A percentile compares a stretch with the other conserved stretches of the same genome.
These are phyloP conservation scores for Gilbertella persicaria DNA, from an alignment of 371 early-diverging fungal genomes.

Conservation along the genomic window DNA sequence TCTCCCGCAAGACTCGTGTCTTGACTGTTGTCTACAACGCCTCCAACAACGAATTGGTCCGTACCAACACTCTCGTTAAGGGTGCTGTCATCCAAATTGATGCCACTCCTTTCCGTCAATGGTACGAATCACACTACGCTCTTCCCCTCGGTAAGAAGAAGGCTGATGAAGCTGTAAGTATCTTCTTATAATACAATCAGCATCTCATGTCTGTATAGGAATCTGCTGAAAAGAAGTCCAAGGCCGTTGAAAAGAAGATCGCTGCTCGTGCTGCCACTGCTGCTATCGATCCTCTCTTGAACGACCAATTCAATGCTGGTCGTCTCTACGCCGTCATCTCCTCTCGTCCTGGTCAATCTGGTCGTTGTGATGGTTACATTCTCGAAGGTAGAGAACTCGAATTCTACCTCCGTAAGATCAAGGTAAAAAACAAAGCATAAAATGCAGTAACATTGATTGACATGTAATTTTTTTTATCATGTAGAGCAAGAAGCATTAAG, in stretches of 20 bases:
- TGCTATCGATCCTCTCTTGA: conserved; percentile 85
- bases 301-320: conserved; percentile 95
- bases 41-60: conserved; percentile 99
- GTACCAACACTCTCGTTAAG: conserved; percentile 99
- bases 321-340: conserved; percentile 93
- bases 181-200: background rate
- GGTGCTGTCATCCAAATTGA: conserved; percentile 97
- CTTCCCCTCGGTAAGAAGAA: conserved; percentile 86
- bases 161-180: conserved; percentile 58
- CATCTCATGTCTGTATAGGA: conserved; percentile 55
- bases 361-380: conserved; percentile 98
- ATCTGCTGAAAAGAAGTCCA: conserved; percentile 81
- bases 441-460: background rate
- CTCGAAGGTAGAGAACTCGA: conserved; percentile 98
- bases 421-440: conserved; percentile 34
- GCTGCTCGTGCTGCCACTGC: conserved; percentile 78
- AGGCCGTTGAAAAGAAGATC: conserved; percentile 87
- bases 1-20: conserved; percentile 95
- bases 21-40: conserved; percentile 99
- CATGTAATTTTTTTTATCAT: background rate
- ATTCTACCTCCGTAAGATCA: conserved; percentile 93
- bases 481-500: background rate
- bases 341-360: conserved; percentile 99
- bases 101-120: conserved; percentile 98
- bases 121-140: conserved; percentile 96